These are phyloP conservation scores for Hebeloma cylindrosporum DNA, from an alignment of 768 basidiomycete species.

Conservation along the genomic window DNA sequence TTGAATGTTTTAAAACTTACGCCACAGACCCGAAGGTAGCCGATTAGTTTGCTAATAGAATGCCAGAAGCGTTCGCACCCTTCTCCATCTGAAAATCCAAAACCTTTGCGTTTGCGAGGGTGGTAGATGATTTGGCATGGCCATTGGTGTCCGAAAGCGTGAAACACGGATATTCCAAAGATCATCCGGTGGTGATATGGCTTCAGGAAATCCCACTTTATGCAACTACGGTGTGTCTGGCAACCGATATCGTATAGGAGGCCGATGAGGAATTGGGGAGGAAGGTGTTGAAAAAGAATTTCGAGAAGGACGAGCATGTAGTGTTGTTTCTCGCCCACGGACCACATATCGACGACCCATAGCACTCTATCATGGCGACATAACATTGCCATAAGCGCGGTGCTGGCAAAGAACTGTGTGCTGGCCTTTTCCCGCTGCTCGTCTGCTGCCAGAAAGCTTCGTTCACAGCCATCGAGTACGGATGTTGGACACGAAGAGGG, in stretches of 20 bases:
- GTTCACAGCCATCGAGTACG: too few relatives aligned
- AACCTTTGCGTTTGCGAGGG: slow-evolving; percentile 29
- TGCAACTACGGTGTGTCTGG: slow-evolving; percentile 21
- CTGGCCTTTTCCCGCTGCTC: slow-evolving; percentile 6
- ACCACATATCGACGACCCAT: slow-evolving; percentile 1
- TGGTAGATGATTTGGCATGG: slow-evolving; percentile 36
- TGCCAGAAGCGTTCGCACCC: slow-evolving; percentile 36
- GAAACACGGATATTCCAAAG: slow-evolving; percentile 36
- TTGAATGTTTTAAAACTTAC: too few relatives aligned
- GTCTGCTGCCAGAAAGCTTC: too few relatives aligned
- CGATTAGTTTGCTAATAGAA: slow-evolving; percentile 19
- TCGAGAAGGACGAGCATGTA: background rate
- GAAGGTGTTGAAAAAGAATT: slow-evolving; percentile 35
- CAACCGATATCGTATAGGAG: slow-evolving; percentile 39
- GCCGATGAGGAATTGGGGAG: slow-evolving; percentile 26
- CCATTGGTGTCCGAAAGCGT: slow-evolving; percentile 41
- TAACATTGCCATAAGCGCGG: background rate
- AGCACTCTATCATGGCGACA: slow-evolving; percentile 3
- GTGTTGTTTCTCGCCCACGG: slow-evolving; percentile 2
- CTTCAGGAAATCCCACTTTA: slow-evolving; percentile 26
- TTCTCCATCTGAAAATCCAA: slow-evolving; percentile 28
- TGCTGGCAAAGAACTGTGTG: slow-evolving; percentile 5
- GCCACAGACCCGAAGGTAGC: background rate
- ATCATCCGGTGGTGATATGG: slow-evolving; percentile 20
- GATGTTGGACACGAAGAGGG: too few relatives aligned